Base-by-base conservation (phyloP, 1,284 basidiomycete genomes). In the Irpex lacteus region DNA sequence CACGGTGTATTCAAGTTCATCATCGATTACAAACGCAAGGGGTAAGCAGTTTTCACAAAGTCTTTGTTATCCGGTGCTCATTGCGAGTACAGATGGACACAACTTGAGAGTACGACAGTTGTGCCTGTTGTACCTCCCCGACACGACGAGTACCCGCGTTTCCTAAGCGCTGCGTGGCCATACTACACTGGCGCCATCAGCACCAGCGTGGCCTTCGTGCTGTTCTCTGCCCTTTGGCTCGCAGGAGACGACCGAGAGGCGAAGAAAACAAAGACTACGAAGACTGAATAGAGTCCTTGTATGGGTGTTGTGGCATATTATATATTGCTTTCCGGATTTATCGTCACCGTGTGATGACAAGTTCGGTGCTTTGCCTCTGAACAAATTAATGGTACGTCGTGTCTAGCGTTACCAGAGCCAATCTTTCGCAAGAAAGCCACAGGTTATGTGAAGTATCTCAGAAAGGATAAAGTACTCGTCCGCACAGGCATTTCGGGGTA, bases 1-100 rank as follows among this genome's bases (percentile, higher is more conserved):
- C 98, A 99, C 75, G 97, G 98, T 54, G 98, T 99, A 11, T 99
- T 98, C 85, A 98, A 98, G 73, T 96, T 99, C 74, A 82, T 94
- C 32, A 80, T 98, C 54, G 86, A 96, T 76, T 90, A 95, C 80
- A 94, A 92, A 74, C 88, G 97, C 62, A 88, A 88, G 72, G 96
- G 96, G 84, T 94, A 70, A 73, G 87, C 5, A 11, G 8, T 44
- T 15, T 74, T 11, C 3, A 40, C n/a, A n/a, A 37, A 54, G 62
- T 60, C 55, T 49, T 61, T 63, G 50, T 60, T 13, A 58, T 40
- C 44, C 61, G 19, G 57, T 18, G 50, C 18, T 52, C 40, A 44
- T 11, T 44, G 40, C 4, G 8, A 44, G 40, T 44, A 9, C 67
- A 94, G 92, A 60, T 87, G 85, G 81, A 85, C 88, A 18, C 90